Conservation (phyloP, 108 stramenopile species). For the Skeletonema tropicum region DNA sequence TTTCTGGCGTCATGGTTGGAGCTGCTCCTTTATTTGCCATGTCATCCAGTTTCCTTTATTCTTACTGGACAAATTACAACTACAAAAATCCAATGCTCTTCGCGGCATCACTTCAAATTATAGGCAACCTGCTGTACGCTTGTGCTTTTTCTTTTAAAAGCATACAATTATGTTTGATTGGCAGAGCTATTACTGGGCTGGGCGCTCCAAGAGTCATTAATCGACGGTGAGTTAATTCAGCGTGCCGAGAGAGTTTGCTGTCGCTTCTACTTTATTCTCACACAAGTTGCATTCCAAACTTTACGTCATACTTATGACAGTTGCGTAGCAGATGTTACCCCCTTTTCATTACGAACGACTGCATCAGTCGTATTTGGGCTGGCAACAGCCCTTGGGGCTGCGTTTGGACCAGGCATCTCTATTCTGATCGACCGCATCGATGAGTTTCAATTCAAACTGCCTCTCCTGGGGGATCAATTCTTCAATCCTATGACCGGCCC, state of each 20-base stretch:
- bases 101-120: constrained; percentile 58
- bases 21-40: constrained; percentile 79
- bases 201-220: constrained; percentile 83
- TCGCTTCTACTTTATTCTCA: background rate
- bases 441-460: constrained; percentile 61
- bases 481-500: constrained; percentile 76
- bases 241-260: background rate
- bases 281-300: background rate
- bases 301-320: constrained; percentile 27
- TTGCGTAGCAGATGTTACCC: constrained; percentile 81
- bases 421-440: constrained; percentile 56
- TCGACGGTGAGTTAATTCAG: constrained; percentile 38
- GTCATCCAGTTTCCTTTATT: constrained; percentile 60
- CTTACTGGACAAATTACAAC: constrained; percentile 79
- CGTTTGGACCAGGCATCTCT: constrained; percentile 76
- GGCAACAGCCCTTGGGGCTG: constrained; percentile 72
- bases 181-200: constrained; percentile 75
- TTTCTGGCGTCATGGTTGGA: constrained; percentile 83
- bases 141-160: constrained; percentile 63
- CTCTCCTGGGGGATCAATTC: constrained; percentile 53
- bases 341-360: constrained; percentile 62
- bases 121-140: constrained; percentile 83
- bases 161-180: constrained; percentile 70
- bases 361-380: constrained; percentile 75
- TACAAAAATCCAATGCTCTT: constrained; percentile 77